Evolutionary conservation across 352 stramenopile species (phyloP), one percentile per base, ranked within the genome.

Genomic region (Pythium aquatile): DNA sequence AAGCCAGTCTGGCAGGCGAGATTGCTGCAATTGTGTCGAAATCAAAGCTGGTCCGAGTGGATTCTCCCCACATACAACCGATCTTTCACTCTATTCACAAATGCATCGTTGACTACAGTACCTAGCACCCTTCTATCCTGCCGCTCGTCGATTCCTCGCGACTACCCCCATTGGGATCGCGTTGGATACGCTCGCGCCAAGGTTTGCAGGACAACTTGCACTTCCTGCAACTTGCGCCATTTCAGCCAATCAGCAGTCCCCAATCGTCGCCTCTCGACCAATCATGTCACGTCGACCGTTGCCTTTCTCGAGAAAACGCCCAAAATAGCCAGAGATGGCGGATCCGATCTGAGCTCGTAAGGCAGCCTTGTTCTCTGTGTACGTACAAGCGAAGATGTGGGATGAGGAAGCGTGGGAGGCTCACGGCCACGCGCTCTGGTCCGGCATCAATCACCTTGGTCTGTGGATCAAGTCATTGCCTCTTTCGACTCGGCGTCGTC

Each of bases 401-500:
- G 44, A 51, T 16, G 44, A 51, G 44, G 44, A 51, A 51, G 17
- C 29, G n/a, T 30, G 20, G 4, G 44, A 51, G 44, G 8, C 35
- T 42, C 35, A 42, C 35, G 35, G 6, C 35, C 35, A 42, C 35
- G 5, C 3, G 35, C 35, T 42, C 35, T 42, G 24, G 47, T 35
- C 30, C 17, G n/a, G 17, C 46, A 14, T 13, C 4, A n/a, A 55
- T 55, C 24, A 17, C 47, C 10, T 17, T 33, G 47, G 24, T 10
- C 47, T 13, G 46, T 32, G 3, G 39, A 24, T 17, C 14, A 57
- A 28, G 6, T 29, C 54, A 61, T 62, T 68, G 29, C 37, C 20
- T n/a, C 54, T 62, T 68, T 58, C 37, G 30, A 53, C 44, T 58
- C 49, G n/a, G n/a, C 28, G 33, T 55, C n/a, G 16, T 29, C 37